These are phyloP conservation scores for Podaxis sp. DNA, from an alignment of 768 basidiomycete species.

Conservation along the genomic window DNA sequence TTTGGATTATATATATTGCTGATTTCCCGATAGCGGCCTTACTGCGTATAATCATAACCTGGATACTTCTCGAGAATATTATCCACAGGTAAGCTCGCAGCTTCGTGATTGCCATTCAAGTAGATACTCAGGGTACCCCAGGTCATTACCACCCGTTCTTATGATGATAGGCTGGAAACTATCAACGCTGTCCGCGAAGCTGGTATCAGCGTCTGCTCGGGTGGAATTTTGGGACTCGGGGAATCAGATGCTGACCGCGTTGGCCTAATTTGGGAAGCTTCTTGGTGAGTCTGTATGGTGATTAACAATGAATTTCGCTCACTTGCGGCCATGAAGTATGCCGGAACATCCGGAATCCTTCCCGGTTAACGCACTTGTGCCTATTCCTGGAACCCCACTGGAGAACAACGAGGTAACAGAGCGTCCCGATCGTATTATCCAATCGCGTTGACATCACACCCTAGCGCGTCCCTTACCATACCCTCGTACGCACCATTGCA, in stretches of 20 bases:
- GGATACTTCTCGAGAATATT: conserved; percentile 96
- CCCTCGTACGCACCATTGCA: conserved; percentile 89
- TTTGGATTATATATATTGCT: neutral
- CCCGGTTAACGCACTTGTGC: conserved; percentile 96
- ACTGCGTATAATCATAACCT: conserved; percentile 99
- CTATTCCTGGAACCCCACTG: conserved; percentile 91
- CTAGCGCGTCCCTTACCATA: conserved; percentile 79
- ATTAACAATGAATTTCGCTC: conserved; percentile 1
- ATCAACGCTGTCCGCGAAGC: conserved; percentile 90
- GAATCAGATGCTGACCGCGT: conserved; percentile 89
- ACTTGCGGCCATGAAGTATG: conserved; percentile 52
- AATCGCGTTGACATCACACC: conserved; percentile 15
- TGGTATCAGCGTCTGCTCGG: conserved; percentile 96
- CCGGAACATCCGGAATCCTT: conserved; percentile 98
- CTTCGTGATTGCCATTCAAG: neutral
- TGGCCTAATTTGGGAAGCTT: conserved; percentile 91
- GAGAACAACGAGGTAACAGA: conserved; percentile 77
- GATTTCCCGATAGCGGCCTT: conserved; percentile 58
- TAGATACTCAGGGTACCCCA: conserved; percentile 26
- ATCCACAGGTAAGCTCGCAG: conserved; percentile 65
- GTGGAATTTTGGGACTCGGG: conserved; percentile 93
- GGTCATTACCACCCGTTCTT: conserved; percentile 95
- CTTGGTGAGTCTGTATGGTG: conserved; percentile 56
- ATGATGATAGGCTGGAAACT: conserved; percentile 90
- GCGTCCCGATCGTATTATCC: conserved; percentile 41